Base-by-base conservation (phyloP, 1,284 basidiomycete species). In the Taiwanofungus camphoratus region DNA sequence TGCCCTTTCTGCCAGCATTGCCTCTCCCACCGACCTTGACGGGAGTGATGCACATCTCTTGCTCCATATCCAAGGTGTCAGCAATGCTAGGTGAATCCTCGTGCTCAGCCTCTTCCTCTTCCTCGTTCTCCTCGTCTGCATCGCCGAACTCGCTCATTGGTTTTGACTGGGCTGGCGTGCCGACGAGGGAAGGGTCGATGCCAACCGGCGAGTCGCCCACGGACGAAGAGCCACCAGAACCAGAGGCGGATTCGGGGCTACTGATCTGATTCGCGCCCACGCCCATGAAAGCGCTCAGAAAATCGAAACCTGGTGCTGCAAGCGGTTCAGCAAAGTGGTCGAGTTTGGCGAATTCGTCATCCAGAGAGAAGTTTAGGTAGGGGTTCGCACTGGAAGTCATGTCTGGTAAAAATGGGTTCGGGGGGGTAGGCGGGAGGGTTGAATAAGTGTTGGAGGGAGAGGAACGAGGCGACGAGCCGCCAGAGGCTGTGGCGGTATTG, bases 21-120 rank as follows among this genome's bases (percentile, higher is more conserved):
- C 79, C 78, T 49, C 77, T 75, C 4, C 79, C 80, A 36, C 74
- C 79, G 42, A 70, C 71, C 54, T 79, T 76, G 58, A 71, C 67
- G 42, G 74, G 71, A 5, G 70, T 51, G 29, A 61, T 50, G 35
- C 49, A 36, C 20, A 42, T 27, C 13, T 52, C 54, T 30, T 52
- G 33, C 11, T 48, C 39, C 9, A 43, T 8, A 9, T 18, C 40
- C 3, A 51, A 49, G 33, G 50, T 46, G 16, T 41, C 52, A 9
- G 50, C 46, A 26, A 50, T 48, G 13, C 39, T 48, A n/a, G 49
- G 45, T 13, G 53, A 41, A n/a, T 51, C 52, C 18, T 52, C 50
- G 21, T 49, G 45, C n/a, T 52, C 52, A 11, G 39, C 33, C 11
- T 41, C 32, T 31, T 53, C 46, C 8, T 55, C 51, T 8, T 58